Evolutionary conservation across 495 filamentous ascomycete species (phyloP), one percentile per base, ranked within the genome.

Genomic region (Sphaerosporella brunnea): DNA sequence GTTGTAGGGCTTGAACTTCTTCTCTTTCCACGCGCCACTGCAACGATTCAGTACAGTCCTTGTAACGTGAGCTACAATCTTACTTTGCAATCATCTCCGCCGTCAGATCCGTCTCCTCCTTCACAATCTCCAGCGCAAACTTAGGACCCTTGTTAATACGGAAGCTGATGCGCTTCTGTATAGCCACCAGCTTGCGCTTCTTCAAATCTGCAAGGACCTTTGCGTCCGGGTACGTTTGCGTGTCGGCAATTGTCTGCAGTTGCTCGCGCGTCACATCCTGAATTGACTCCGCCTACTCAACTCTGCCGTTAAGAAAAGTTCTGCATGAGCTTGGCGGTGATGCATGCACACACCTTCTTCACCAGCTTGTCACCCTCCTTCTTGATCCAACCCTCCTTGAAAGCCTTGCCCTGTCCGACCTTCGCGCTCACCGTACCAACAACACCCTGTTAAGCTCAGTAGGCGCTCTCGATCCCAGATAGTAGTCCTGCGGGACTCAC

Each of bases 361-460:
- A 73, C 69, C 42, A 82, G 56, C 34, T 69, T 61, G 49, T 67
- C 70, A 25, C 82, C 80, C 58, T 79, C 86, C 66, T 90, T 93
- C 57, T 77, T 80, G 51, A 97, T 88, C 90, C 90, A 97, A 59
- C 84, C 86, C 59, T 82, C 79, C 71, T 86, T 94, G 68, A 96
- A 88, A 36, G 90, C 90, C 65, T 85, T 93, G 45, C 86, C 84
- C 62, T 88, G 83, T n/a, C 90, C 90, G 36, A 95, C 67, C 64
- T 86, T 93, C 48, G 81, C 78, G 40, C 78, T 75, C n/a, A 77
- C 80, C 54, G 84, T 84, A 37, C 92, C 83, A 53, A 84, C 73
- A 10, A 67, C 71, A 58, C 67, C 68, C 65, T 76, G 71, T 43
- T 15, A n/a, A n/a, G n/a, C n/a, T n/a, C n/a, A n/a, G n/a, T n/a